phyloP scores from a whole-genome alignment of 805 yeast genomes.

The Candida arabinofermentans region DNA sequence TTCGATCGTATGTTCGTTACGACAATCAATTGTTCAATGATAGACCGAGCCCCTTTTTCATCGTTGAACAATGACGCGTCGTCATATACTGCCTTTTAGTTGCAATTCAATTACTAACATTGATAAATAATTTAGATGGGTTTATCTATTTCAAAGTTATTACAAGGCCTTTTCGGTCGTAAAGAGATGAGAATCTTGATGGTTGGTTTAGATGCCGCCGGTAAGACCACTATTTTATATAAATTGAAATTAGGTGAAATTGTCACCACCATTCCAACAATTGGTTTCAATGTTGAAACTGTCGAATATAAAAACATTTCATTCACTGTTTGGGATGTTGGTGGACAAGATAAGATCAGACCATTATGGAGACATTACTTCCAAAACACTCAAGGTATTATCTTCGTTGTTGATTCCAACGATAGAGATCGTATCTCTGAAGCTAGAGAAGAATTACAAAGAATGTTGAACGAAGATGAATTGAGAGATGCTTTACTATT shows the following conservation, averaged over 20 bases:
- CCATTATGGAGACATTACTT: constrained; percentile 98
- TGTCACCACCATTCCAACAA: constrained; percentile 94
- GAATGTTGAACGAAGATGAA: constrained; percentile 98
- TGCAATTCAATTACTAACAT: constrained; percentile 3
- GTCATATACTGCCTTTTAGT: background rate
- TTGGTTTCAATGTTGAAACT: constrained; percentile 96
- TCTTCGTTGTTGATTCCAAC: constrained; percentile 95
- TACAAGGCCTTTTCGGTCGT: constrained; percentile 93
- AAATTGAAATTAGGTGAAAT: constrained; percentile 94
- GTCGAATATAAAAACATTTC: constrained; percentile 96
- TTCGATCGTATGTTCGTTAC: background rate
- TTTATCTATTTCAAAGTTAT: constrained; percentile 88
- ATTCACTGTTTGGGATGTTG: constrained; percentile 98
- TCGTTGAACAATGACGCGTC: constrained; percentile 1
- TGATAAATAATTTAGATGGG: constrained; percentile 58
- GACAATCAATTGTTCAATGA: too few relatives aligned
- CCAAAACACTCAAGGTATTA: constrained; percentile 98
- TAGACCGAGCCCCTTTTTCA: too few relatives aligned
- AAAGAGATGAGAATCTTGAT: constrained; percentile 97
- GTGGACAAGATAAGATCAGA: constrained; percentile 99
- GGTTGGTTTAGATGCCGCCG: constrained; percentile 99
- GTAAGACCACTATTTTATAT: constrained; percentile 95
- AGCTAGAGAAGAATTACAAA: constrained; percentile 97
- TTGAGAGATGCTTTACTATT: constrained; percentile 92
- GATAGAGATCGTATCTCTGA: constrained; percentile 97